Evolutionary conservation across 352 stramenopile species (phyloP), one percentile per base, ranked within the genome.

Genomic region (Thalassiosira livingstoniorum): DNA sequence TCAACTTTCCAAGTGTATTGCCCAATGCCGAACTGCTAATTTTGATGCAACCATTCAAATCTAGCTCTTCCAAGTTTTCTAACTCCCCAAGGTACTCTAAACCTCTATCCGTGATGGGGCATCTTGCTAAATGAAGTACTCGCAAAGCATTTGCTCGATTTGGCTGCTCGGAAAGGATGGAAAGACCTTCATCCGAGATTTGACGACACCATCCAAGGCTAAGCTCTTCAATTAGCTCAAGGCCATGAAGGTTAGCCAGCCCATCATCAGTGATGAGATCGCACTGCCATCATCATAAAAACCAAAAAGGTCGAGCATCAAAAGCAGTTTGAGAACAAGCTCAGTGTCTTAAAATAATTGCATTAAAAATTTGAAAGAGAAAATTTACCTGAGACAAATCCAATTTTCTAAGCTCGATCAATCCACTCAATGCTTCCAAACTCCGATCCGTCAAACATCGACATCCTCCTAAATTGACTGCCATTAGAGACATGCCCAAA

Each of bases 221-320:
- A 11, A 94, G 76, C 53, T 93, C 89, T 69, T 92, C 82, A 11
- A 94, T 70, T 23, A 72, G 21, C 43, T 89, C 58, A 10, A 93
- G 68, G 51, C 86, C 45, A 34, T 87, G 25, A 18, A 94, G 74
- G 64, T 84, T 65, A 42, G 85, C 32, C 2, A 94, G 63, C 29
- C 86, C 89, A 31, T 84, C 78, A 67, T 95, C 81, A 2, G 89
- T 94, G 42, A 95, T 88, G 31, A 94, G 81, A 68, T 95, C 91
- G 62, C 89, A 94, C 69, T 93, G 65, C 0, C 39, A 34, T 62
- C 2, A 11, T 55, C 7, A 23, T n/a, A n/a, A 2, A 45, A 75
- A 87, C 29, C 90, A 47, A 66, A 79, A 4, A 91, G 58, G 29
- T 79, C 83, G 15, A 63, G 63, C 1, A 92, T n/a, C n/a, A n/a